Evolutionary conservation across 2,329 filamentous ascomycete genomes (phyloP), one percentile per base, ranked within the genome.

Genomic region (Talaromyces pinophilus): DNA sequence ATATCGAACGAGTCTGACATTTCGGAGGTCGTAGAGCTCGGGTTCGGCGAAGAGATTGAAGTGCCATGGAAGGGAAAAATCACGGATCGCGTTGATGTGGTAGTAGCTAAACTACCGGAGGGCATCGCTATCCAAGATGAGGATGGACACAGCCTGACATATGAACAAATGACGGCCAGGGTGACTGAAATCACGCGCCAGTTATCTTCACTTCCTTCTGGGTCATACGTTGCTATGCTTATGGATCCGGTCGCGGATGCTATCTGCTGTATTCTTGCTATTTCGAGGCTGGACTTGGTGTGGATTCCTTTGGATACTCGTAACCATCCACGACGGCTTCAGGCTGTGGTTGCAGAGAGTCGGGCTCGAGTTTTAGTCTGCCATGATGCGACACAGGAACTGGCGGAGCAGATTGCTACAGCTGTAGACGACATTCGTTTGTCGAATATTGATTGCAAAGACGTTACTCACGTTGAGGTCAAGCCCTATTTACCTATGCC

Each of bases 251-350:
- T 57, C 7, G 38, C 40, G 1, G 52, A 64, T 57, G 25, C 40
- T 30, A 8, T 64, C 5, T 67, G 55, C 22, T 69, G 66, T 30
- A 62, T 71, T 28, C 64, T 69, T 46, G 82, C 79, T 7, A 80
- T 83, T 46, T 68, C 77, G 63, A 71, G 75, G 0, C 61, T 80
- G 13, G 82, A 81, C 0, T 75, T 42, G 2, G 60, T 69, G 2
- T 79, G 75, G 62, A 66, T 78, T 3, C 77, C 77, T 1, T 71
- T 85, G 0, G 84, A 85, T 63, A 55, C 72, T 0, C 67, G 71
- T 0, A 75, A 71, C 10, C 71, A 75, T 0, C 17, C 72, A 0
- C 22, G 71, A 6, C 73, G 82, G 1, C 75, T 82, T 0, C 64
- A 70, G 0, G 38, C 38, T 5, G 60, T 66, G 4, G 74, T 81